Evolutionary conservation across 495 filamentous ascomycete genomes (phyloP), one percentile per base, ranked within the genome.

Genomic region (Pseudevernia furfuracea): DNA sequence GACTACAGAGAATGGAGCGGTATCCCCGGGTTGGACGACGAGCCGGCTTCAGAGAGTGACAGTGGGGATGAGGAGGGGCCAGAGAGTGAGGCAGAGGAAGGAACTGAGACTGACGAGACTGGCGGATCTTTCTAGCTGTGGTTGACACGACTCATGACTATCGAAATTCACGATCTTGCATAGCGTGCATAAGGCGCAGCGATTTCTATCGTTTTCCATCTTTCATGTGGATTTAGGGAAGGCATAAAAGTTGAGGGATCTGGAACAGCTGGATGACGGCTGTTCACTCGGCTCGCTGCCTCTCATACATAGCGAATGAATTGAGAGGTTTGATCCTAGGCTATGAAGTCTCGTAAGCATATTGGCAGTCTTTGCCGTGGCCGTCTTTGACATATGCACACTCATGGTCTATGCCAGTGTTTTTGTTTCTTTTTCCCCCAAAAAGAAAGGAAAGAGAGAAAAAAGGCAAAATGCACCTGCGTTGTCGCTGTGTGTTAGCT

Each of bases 1-100:
- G 91, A 93, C 68, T 99, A 97, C 69, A 80, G 92, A 28, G 79
- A 87, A 63, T 99, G 93, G 93, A 83, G 83, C 53, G 82, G 84
- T 12, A 84, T 96, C 23, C 85, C 89, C 1, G 89, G 92, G 3
- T 74, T 96, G 9, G 80, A 80, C 43, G 75, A 70, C 58, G 80
- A 78, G 19, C 70, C 75, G 6, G 80, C 74, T 1, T 79, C 81
- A 7, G 81, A 81, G 38, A 79, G 82, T 61, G 84, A 85, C 14
- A 71, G 59, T 15, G 83, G 81, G 4, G 80, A 85, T 15, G 79
- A 78, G 5, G 82, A 84, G 9, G 84, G 82, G 11, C 77, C 78
- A 0, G 75, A 77, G 23, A 82, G 63, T 30, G 79, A 80, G 17
- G 76, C 73, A 25, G 76, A 69, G 43, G 74, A 74, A 23, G 74